These are phyloP conservation scores for Saccharomycopsis hybrid DNA, from an alignment of 1,139 yeast species.

Conservation along the genomic window DNA sequence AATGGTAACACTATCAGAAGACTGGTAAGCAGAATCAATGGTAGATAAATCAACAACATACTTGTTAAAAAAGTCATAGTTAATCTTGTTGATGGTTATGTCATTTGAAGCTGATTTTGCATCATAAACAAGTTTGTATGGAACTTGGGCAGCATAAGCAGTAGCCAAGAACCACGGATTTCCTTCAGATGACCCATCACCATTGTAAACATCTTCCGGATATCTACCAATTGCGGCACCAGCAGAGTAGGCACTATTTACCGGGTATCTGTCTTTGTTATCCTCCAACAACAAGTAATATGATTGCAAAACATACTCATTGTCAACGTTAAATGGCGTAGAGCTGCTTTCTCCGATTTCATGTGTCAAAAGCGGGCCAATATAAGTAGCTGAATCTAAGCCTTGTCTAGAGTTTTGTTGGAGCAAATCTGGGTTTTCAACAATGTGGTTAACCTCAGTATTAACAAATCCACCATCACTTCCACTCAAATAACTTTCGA, in stretches of 20 bases:
- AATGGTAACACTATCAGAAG: slow-evolving; percentile 1
- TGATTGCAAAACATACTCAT: slow-evolving; percentile 50
- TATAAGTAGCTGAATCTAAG: slow-evolving; percentile 68
- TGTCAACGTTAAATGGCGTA: slow-evolving; percentile 55
- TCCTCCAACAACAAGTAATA: slow-evolving; percentile 51
- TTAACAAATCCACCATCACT: slow-evolving; percentile 33
- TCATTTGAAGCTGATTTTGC: slow-evolving; percentile 31
- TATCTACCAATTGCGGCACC: slow-evolving; percentile 73
- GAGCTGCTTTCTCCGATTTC: slow-evolving; percentile 36
- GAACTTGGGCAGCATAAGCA: slow-evolving; percentile 55
- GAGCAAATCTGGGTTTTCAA: slow-evolving; percentile 22
- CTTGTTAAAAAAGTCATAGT: slow-evolving; percentile 25
- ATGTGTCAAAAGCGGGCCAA: slow-evolving; percentile 65
- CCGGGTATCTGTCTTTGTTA: slow-evolving; percentile 70
- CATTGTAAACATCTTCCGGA: slow-evolving; percentile 89
- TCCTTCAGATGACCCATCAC: slow-evolving; percentile 65
- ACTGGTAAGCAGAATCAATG: slow-evolving; percentile 6
- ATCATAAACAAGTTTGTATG: slow-evolving; percentile 34
- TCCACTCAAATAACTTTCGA: slow-evolving; percentile 25
- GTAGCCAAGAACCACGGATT: slow-evolving; percentile 95
- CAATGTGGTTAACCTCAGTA: background rate
- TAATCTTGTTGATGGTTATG: slow-evolving; percentile 26
- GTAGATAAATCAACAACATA: slow-evolving; percentile 25
- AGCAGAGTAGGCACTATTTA: slow-evolving; percentile 44
- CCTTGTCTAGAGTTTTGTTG: slow-evolving; percentile 46